A percentile compares a stretch with the other conserved stretches of the same genome.
Evolutionary conservation across 31 red algal genomes (phyloP).

Genomic region (Odonthalia washingtoniensis): DNA sequence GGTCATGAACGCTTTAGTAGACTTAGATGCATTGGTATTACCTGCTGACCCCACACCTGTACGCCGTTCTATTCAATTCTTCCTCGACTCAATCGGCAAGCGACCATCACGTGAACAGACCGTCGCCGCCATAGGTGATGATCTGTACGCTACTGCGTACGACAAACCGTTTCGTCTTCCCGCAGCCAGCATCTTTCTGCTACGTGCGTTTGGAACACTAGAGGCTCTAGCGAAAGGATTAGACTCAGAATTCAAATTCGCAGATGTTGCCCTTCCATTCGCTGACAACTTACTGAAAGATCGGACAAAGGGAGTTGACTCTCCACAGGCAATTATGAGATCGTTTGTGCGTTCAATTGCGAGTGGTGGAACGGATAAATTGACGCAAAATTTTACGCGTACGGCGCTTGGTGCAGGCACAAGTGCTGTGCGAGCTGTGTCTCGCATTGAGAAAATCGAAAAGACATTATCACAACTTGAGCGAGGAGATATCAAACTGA

Average conservation of each 20-base stretch:
- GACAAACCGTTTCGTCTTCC: conserved; percentile 94
- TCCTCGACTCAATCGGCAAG: conserved; percentile 71
- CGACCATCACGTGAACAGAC: conserved; percentile 85
- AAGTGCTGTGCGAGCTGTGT: conserved; percentile 53
- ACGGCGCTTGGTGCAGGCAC: conserved; percentile 49
- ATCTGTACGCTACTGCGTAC: conserved; percentile 82
- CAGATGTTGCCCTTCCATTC: conserved; percentile 77
- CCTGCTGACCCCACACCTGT: conserved; percentile 75
- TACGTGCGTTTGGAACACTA: conserved; percentile 85
- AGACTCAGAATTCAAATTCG: conserved; percentile 82
- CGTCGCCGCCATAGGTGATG: conserved; percentile 88
- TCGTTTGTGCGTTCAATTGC: conserved; percentile 26
- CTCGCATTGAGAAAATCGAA: conserved; percentile 79
- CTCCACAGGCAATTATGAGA: conserved; percentile 50
- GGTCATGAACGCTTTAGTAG: conserved; percentile 74
- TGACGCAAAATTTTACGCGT: conserved; percentile 42
- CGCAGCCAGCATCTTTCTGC: conserved; percentile 85
- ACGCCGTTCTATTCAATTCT: conserved; percentile 79
- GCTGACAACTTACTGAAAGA: conserved; percentile 70
- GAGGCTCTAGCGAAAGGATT: conserved; percentile 79
- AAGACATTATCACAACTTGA: conserved; percentile 73
- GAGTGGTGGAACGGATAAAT: conserved; percentile 38
- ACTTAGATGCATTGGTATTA: conserved; percentile 70
- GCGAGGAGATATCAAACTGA: conserved; percentile 75
- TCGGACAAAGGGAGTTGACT: conserved; percentile 33